Percentiles rank a stretch among this genome's conserved stretches.
phyloP scores from a whole-genome alignment of 805 yeast genomes.

The Candida railenensis region DNA sequence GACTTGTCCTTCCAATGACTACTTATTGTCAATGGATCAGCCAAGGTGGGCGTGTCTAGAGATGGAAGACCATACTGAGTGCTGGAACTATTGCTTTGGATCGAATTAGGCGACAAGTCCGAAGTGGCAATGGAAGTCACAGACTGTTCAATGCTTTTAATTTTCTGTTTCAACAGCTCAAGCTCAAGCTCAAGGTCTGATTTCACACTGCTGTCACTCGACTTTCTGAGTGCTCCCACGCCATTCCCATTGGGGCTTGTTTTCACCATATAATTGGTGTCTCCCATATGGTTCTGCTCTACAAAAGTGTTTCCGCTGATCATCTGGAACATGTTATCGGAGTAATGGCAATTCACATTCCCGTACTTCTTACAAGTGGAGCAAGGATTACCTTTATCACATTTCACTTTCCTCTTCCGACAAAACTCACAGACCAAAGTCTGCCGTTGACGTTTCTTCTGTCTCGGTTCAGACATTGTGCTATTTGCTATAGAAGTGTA shows the following conservation, averaged over 20 bases:
- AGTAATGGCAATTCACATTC: constrained; percentile 27
- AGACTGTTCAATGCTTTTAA: constrained; percentile 13
- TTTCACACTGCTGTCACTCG: background rate
- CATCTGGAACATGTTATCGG: background rate
- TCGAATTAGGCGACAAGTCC: background rate
- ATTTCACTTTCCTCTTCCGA: constrained; percentile 43
- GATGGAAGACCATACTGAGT: background rate
- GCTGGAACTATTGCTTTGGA: background rate
- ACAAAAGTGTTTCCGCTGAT: background rate
- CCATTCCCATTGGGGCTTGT: background rate
- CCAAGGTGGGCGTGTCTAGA: background rate
- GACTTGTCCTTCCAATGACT: background rate
- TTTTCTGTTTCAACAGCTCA: constrained; percentile 11
- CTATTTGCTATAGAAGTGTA: background rate
- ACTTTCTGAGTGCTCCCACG: background rate
- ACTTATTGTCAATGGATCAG: background rate
- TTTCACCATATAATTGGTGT: background rate
- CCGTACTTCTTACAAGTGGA: constrained; percentile 29
- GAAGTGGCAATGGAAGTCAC: constrained; percentile 4
- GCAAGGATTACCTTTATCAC: constrained; percentile 43
- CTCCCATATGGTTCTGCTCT: background rate
- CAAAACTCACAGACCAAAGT: constrained; percentile 48
- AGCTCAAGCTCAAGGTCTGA: constrained; percentile 9
- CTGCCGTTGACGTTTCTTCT: constrained; percentile 28
- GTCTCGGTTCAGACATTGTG: constrained; percentile 3